Conservation (phyloP, 2,329 filamentous ascomycete genomes). For the Cladosporium sphaerospermum region DNA sequence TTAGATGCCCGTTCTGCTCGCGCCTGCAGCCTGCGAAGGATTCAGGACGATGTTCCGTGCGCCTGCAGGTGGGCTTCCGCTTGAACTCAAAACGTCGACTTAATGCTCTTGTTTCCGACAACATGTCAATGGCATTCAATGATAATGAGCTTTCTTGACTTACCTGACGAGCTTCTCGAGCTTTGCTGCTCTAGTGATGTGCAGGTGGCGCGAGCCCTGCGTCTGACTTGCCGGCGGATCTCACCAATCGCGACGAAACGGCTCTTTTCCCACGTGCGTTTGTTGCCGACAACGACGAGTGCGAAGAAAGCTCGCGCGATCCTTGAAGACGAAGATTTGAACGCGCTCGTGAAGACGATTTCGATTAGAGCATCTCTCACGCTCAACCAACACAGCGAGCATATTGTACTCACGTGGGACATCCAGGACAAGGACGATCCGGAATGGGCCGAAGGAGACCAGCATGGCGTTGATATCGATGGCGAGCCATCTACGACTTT, state of each 20-base stretch:
- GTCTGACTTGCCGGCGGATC: conserved; percentile 1
- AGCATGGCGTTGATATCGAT: background rate
- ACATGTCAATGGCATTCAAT: background rate
- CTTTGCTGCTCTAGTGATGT: background rate
- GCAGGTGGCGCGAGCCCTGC: background rate
- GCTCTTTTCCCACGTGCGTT: background rate
- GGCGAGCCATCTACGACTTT: background rate
- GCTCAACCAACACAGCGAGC: background rate
- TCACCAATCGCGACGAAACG: background rate
- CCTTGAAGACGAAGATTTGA: background rate
- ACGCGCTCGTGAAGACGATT: background rate
- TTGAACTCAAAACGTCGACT: no score
- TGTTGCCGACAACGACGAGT: background rate
- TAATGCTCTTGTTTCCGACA: no score
- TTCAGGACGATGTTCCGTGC: no score
- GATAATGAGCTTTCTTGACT: background rate
- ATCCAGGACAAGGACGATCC: background rate
- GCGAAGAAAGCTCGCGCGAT: conserved; percentile 1
- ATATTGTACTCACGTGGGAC: background rate
- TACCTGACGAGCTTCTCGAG: background rate
- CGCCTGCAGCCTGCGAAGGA: no score
- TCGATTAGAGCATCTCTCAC: background rate
- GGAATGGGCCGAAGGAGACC: background rate
- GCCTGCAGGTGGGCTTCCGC: no score
- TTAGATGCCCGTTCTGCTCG: no score